Conservation (phyloP, 2,329 filamentous ascomycete genomes). For the Aspergillus candidus region DNA sequence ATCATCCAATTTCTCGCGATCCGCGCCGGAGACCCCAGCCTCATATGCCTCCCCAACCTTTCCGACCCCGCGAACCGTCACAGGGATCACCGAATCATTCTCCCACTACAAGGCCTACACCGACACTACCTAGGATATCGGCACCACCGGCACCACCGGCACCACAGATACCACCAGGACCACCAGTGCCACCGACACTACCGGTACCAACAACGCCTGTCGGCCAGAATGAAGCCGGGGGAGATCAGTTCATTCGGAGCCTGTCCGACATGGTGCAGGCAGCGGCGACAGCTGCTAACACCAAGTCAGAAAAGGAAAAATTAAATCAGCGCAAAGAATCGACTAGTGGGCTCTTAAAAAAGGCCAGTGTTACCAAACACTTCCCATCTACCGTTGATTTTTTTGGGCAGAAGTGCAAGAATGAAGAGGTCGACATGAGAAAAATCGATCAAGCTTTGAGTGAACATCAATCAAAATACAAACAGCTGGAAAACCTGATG, state of each 20-base stretch:
- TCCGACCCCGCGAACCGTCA: too few relatives aligned
- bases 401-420: constrained; percentile 15
- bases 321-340: constrained; percentile 25
- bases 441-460: constrained; percentile 18
- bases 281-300: constrained; percentile 18
- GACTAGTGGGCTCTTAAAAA: constrained; percentile 33
- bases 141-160: neutral
- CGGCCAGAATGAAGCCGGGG: neutral
- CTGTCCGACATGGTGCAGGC: constrained; percentile 18
- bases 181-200: neutral
- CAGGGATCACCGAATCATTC: too few relatives aligned
- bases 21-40: constrained; percentile 13
- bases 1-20: constrained; percentile 13
- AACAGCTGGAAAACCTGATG: constrained; percentile 12
- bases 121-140: neutral
- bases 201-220: neutral
- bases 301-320: constrained; percentile 22
- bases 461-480: constrained; percentile 11
- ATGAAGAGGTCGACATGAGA: constrained; percentile 15
- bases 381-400: constrained; percentile 21
- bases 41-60: too few relatives aligned
- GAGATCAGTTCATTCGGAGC: constrained; percentile 38
- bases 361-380: constrained; percentile 13
- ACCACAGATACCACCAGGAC: too few relatives aligned
- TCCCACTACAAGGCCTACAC: neutral